Evolutionary conservation across 2,329 filamentous ascomycete genomes (phyloP), one percentile per base, ranked within the genome.

Genomic region (Microdochium nivale): DNA sequence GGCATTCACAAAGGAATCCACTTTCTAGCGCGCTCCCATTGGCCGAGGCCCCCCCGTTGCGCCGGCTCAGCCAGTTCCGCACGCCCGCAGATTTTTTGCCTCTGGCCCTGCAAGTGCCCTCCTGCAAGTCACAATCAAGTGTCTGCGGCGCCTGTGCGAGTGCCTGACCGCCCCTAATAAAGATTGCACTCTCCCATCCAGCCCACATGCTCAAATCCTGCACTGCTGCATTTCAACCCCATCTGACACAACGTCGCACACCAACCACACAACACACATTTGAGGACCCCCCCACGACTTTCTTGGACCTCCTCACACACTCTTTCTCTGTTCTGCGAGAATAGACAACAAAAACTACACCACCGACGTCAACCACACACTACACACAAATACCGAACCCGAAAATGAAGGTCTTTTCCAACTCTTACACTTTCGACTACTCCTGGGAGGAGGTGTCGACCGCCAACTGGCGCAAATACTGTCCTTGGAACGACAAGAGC

Each of bases 381-480:
- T 8, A 21, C 40, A 23, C 40, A 13, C 9, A 44, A 21, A 44
- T 19, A 13, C 40, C 16, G 14, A 44, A 5, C 5, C 13, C 40
- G 5, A 67, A 62, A 51, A 97, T 99, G 94, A 96, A 95, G 80
- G 88, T 97, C 72, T 97, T 97, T 66, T 88, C 89, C 61, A 95
- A 90, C 64, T 77, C 78, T 37, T 88, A 90, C 71, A 90, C 90
- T 55, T 99, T 95, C 74, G 81, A 96, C 75, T 99, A 99, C 78
- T 95, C 92, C 47, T 99, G 94, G 94, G 90, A 96, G 65, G 92
- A 97, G 70, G 94, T 99, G 33, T 96, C 90, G 25, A 90, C 90
- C 14, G 90, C 88, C 67, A 99, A 99, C 79, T 99, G 94, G 94
- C 87, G 85, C 61, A 99, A 99, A 71, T 99, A 99, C 74, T 95